phyloP scores from a whole-genome alignment of 306 rosid species.

The Prunus dulcis region DNA sequence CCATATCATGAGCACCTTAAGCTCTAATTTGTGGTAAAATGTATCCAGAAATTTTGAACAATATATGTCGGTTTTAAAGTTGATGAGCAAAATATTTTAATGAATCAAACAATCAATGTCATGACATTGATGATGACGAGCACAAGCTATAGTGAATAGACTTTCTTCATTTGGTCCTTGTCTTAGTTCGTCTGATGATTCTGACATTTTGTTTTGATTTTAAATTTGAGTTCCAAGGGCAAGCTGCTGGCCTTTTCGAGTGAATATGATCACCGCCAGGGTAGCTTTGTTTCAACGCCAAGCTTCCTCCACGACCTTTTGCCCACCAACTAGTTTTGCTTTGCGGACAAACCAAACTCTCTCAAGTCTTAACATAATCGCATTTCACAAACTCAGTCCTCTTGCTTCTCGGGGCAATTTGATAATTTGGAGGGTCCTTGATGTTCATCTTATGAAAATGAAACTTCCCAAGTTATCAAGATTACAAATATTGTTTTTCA shows the following conservation, averaged over 20 bases:
- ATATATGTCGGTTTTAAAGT: no score
- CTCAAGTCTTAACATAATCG: background rate
- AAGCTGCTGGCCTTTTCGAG: background rate
- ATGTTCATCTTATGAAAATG: background rate
- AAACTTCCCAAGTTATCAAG: background rate
- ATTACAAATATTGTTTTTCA: background rate
- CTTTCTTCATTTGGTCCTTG: background rate
- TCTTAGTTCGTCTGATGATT: background rate
- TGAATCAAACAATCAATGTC: no score
- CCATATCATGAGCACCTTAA: background rate
- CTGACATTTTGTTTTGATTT: background rate
- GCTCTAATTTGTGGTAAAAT: background rate
- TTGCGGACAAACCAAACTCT: conserved; percentile 35
- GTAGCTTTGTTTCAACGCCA: conserved; percentile 51
- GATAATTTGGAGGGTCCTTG: background rate
- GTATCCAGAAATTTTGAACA: background rate
- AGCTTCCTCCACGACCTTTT: conserved; percentile 26
- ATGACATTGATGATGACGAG: background rate
- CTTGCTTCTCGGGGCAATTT: background rate
- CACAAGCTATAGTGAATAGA: background rate
- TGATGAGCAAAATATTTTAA: no score
- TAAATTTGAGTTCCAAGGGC: conserved; percentile 1
- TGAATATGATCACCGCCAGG: conserved; percentile 4
- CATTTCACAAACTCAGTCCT: background rate
- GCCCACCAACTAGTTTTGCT: conserved; percentile 32